These are phyloP conservation scores for Hypomontagnella submonticulosa DNA, from an alignment of 495 filamentous ascomycete species.

Conservation along the genomic window DNA sequence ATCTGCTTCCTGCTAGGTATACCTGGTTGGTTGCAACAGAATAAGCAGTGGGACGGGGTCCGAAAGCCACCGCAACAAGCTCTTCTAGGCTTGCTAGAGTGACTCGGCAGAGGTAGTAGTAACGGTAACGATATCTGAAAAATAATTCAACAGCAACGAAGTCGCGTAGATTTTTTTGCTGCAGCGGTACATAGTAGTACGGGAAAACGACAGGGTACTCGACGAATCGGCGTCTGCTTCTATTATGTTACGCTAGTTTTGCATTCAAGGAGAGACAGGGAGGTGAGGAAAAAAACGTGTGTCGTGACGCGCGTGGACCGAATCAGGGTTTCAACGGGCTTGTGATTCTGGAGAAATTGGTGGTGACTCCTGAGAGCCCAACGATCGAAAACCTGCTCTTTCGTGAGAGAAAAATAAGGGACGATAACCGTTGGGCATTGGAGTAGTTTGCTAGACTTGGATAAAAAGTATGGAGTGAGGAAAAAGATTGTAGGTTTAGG, in stretches of 20 bases:
- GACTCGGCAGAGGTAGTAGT: constrained; percentile 20
- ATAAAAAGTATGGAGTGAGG: constrained; percentile 13
- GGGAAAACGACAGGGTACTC: constrained; percentile 28
- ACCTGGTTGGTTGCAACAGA: constrained; percentile 36
- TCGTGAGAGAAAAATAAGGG: constrained; percentile 11
- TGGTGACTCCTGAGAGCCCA: constrained; percentile 25
- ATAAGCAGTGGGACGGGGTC: constrained; percentile 23
- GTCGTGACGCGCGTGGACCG: constrained; percentile 42
- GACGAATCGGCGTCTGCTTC: constrained; percentile 38
- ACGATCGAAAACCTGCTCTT: constrained; percentile 19
- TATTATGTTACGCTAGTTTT: constrained; percentile 34
- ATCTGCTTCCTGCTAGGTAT: constrained; percentile 15
- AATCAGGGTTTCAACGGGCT: constrained; percentile 31
- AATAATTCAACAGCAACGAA: constrained; percentile 19
- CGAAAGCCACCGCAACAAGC: constrained; percentile 28
- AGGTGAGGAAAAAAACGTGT: constrained; percentile 29
- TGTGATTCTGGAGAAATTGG: constrained; percentile 6
- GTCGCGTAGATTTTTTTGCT: constrained; percentile 31
- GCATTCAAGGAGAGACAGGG: constrained; percentile 37
- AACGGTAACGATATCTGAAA: constrained; percentile 23
- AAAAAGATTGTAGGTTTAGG: neutral
- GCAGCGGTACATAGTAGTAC: constrained; percentile 34
- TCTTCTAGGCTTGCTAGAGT: constrained; percentile 30
- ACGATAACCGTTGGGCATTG: constrained; percentile 30
- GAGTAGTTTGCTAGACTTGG: neutral